A percentile compares a stretch with the other conserved stretches of the same genome.
These are phyloP conservation scores for Erodium texanum DNA, from an alignment of 441 rosid genomes.

Conservation along the genomic window DNA sequence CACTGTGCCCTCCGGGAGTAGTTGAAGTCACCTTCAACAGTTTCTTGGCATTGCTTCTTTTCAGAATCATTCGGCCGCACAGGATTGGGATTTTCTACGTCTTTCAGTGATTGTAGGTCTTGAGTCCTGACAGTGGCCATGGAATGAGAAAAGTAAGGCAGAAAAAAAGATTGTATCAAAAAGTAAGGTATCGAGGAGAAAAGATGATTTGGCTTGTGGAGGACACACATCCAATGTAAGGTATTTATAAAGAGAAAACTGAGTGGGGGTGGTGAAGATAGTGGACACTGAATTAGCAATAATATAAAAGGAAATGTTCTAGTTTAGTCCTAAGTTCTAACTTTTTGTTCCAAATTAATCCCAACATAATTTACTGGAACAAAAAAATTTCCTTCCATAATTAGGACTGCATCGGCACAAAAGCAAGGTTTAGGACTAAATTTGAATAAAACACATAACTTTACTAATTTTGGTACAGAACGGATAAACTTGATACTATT, in stretches of 20 bases:
- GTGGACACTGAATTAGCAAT: neutral
- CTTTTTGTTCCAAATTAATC: neutral
- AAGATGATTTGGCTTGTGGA: constrained; percentile 4
- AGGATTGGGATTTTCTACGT: constrained; percentile 1
- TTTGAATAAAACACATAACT: neutral
- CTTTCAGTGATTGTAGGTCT: neutral
- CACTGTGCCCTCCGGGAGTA: constrained; percentile 82
- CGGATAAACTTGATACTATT: neutral
- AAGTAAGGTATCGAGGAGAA: neutral
- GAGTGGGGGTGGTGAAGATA: neutral
- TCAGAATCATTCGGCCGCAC: neutral
- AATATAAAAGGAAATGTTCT: neutral
- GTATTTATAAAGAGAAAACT: neutral
- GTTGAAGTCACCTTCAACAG: constrained; percentile 32
- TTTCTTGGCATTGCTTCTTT: constrained; percentile 15
- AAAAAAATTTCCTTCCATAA: too few species aligned
- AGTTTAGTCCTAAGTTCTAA: too few species aligned
- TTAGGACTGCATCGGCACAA: neutral
- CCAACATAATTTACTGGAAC: too few species aligned
- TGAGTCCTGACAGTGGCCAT: neutral
- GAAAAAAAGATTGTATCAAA: neutral
- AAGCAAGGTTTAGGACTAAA: neutral
- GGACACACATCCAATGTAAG: neutral
- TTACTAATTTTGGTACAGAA: too few species aligned
- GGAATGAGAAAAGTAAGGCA: neutral